Percentiles rank a stretch among this genome's conserved stretches.
Conservation (phyloP, 495 filamentous ascomycete species). For the Penicillium alfredii region DNA sequence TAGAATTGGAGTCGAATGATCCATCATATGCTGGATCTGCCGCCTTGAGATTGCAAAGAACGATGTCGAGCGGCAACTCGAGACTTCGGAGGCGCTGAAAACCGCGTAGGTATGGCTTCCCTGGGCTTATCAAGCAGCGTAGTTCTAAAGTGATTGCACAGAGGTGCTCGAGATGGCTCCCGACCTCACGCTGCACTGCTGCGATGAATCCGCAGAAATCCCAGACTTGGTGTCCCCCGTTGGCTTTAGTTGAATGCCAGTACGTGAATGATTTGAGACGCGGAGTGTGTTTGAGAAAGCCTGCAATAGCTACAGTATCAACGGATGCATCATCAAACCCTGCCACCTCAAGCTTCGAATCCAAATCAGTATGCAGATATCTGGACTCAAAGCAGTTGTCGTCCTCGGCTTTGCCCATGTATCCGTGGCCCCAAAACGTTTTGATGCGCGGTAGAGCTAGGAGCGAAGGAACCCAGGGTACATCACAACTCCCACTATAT, state of each 20-base stretch:
- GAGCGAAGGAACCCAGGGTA: too few species aligned
- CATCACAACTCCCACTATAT: too few species aligned
- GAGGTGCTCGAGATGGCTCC: slow-evolving; percentile 30
- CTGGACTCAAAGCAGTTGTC: too few species aligned
- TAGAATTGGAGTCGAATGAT: too few species aligned
- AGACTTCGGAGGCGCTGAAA: slow-evolving; percentile 28
- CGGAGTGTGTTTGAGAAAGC: slow-evolving; percentile 30
- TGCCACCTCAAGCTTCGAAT: slow-evolving; percentile 20
- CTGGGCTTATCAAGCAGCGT: slow-evolving; percentile 26
- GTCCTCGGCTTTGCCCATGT: too few species aligned
- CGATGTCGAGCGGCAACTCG: slow-evolving; percentile 28
- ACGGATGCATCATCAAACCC: slow-evolving; percentile 22
- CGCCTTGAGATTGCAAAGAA: too few species aligned
- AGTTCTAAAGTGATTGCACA: slow-evolving; percentile 18
- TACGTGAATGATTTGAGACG: slow-evolving; percentile 28
- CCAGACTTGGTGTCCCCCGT: slow-evolving; percentile 22
- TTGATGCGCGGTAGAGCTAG: too few species aligned
- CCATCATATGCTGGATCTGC: too few species aligned
- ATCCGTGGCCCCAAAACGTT: too few species aligned
- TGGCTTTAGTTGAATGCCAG: slow-evolving; percentile 19
- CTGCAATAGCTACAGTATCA: slow-evolving; percentile 27
- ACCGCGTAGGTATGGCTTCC: slow-evolving; percentile 27
- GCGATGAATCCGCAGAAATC: slow-evolving; percentile 31
- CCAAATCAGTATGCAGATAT: too few species aligned
- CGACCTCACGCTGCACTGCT: slow-evolving; percentile 26